phyloP scores from a whole-genome alignment of 371 early-diverging fungal genomes.

The Polyrhizophydium stewartii region DNA sequence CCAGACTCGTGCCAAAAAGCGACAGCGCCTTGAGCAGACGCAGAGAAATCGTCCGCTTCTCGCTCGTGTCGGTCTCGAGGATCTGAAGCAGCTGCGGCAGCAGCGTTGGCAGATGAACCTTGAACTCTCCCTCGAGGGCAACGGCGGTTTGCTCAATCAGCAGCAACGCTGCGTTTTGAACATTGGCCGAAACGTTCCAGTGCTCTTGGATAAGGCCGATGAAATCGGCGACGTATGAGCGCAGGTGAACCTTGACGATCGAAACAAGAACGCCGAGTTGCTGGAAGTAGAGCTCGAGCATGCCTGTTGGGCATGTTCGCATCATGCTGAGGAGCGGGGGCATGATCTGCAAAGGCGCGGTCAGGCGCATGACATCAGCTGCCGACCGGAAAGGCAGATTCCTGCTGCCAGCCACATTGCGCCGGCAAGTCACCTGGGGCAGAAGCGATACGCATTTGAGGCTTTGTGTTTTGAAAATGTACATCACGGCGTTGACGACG shows the following conservation, averaged over 20 bases:
- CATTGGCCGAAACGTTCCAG: conserved; percentile 67
- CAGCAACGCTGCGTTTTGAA: conserved; percentile 77
- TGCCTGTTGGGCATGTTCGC: conserved; percentile 66
- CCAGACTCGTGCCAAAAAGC: conserved; percentile 84
- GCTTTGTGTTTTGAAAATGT: conserved; percentile 88
- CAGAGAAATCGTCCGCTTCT: conserved; percentile 65
- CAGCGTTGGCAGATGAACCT: conserved; percentile 74
- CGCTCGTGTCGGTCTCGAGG: conserved; percentile 74
- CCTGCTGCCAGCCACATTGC: too few species aligned
- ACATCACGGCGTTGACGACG: conserved; percentile 90
- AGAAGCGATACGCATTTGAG: conserved; percentile 56
- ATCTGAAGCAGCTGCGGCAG: conserved; percentile 66
- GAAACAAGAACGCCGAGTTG: conserved; percentile 77
- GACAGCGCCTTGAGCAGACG: conserved; percentile 80
- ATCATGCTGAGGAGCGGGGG: conserved; percentile 59
- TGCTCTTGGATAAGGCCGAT: conserved; percentile 73
- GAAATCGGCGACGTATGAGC: conserved; percentile 78
- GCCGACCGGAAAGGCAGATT: too few species aligned
- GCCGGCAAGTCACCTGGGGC: conserved; percentile 37
- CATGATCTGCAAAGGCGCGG: too few species aligned
- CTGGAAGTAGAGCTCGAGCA: conserved; percentile 89
- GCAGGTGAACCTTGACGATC: conserved; percentile 88
- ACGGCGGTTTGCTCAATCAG: conserved; percentile 83
- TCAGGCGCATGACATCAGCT: not conserved
- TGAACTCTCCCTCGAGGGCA: conserved; percentile 86